phyloP scores from a whole-genome alignment of 768 basidiomycete species.

The Trametes cubensis region DNA sequence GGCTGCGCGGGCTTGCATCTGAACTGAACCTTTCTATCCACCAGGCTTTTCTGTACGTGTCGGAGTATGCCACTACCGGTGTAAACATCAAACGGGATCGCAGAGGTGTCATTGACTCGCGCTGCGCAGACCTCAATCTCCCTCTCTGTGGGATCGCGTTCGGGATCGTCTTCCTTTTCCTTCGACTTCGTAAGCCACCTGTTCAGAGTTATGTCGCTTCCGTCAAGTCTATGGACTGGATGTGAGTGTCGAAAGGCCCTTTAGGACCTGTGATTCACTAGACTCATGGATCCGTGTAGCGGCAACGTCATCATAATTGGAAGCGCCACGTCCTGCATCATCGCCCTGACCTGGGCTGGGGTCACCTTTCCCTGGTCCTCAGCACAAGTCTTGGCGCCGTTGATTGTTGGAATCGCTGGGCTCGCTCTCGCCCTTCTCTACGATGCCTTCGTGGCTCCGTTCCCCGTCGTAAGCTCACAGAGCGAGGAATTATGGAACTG shows the following conservation, averaged over 20 bases:
- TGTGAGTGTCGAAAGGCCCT: conserved; percentile 28
- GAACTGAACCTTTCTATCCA: no score
- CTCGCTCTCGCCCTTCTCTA: conserved; percentile 14
- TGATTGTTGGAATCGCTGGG: conserved; percentile 2
- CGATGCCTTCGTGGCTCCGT: conserved; percentile 31
- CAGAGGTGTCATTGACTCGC: background rate
- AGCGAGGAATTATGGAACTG: no score
- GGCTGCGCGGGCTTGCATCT: no score
- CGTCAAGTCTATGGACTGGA: conserved; percentile 40
- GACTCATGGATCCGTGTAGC: conserved; percentile 18
- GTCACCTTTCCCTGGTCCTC: conserved; percentile 40
- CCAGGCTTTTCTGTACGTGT: conserved; percentile 22
- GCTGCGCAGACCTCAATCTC: conserved; percentile 17
- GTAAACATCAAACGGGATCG: no score
- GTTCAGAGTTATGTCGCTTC: conserved; percentile 20
- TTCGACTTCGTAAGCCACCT: conserved; percentile 26
- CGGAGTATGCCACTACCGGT: no score
- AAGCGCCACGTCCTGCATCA: conserved; percentile 22
- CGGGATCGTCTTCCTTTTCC: conserved; percentile 6
- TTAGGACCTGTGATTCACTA: background rate
- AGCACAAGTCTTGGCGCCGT: conserved; percentile 13
- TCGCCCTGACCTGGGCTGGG: conserved; percentile 39
- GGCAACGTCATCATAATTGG: conserved; percentile 31
- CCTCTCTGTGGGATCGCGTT: conserved; percentile 19
- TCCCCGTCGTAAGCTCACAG: conserved; percentile 29